phyloP scores from a whole-genome alignment of 495 filamentous ascomycete genomes.

The Penicillium desertorum region DNA sequence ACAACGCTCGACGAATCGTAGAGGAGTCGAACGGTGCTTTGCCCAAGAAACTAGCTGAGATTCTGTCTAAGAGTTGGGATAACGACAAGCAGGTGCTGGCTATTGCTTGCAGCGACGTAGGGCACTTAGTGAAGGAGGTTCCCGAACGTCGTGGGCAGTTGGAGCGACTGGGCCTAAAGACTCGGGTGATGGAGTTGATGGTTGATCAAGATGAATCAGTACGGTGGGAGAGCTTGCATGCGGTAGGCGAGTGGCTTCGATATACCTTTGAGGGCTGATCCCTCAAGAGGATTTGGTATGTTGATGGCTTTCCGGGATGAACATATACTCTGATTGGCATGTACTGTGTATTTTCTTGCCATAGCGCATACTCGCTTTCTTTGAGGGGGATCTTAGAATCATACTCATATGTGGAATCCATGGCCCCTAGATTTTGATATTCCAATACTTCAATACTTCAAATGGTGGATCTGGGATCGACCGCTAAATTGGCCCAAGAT shows the following conservation, averaged over 20 bases:
- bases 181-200: conserved; percentile 94
- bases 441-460: neutral
- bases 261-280: conserved; percentile 71
- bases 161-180: conserved; percentile 89
- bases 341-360: conserved; percentile 26
- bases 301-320: conserved; percentile 21
- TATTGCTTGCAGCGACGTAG: conserved; percentile 93
- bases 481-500: conserved; percentile 6
- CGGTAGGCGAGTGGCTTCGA: conserved; percentile 89
- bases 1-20: conserved; percentile 90
- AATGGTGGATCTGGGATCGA: conserved; percentile 13
- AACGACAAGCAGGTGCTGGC: conserved; percentile 94
- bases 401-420: neutral
- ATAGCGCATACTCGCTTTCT: conserved; percentile 24
- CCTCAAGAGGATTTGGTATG: conserved; percentile 12
- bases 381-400: neutral
- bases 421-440: conserved; percentile 2
- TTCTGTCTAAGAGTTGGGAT: conserved; percentile 81
- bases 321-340: conserved; percentile 29
- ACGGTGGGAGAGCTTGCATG: conserved; percentile 91
- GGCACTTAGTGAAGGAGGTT: conserved; percentile 82
- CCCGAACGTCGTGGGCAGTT: conserved; percentile 79
- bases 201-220: conserved; percentile 83
- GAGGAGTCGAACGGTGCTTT: conserved; percentile 79
- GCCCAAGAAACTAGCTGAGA: conserved; percentile 80